These are phyloP conservation scores for Baorangia bicolor DNA, from an alignment of 768 basidiomycete genomes.

Conservation along the genomic window DNA sequence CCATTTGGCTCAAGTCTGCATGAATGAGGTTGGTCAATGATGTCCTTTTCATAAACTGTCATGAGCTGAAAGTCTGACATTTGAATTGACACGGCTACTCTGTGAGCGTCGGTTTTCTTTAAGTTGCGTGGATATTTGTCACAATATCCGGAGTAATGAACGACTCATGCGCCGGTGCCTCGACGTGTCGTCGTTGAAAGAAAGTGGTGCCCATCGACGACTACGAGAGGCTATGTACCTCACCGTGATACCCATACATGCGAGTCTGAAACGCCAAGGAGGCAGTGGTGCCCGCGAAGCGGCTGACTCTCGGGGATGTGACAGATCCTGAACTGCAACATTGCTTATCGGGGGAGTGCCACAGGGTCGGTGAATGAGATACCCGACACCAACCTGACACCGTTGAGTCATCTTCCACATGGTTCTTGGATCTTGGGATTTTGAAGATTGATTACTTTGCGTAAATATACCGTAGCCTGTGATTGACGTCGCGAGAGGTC, in stretches of 20 bases:
- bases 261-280: constrained; percentile 10
- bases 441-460: neutral
- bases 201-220: too few species aligned
- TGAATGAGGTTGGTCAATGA: neutral
- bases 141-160: neutral
- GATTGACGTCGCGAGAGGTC: neutral
- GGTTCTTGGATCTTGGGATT: neutral
- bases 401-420: neutral
- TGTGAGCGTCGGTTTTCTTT: neutral
- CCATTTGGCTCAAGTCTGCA: neutral
- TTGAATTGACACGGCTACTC: neutral
- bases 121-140: neutral
- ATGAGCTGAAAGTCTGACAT: neutral
- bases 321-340: neutral
- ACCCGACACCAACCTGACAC: neutral
- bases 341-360: neutral
- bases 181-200: neutral
- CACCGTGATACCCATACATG: neutral
- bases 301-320: neutral
- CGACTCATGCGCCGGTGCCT: neutral
- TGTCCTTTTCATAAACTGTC: neutral
- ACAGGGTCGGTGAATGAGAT: neutral
- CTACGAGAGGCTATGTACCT: neutral
- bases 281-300: neutral
- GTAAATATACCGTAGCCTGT: neutral